Percentiles rank a stretch among this genome's conserved stretches.
Conservation (phyloP, 202 grass and related monocot species). For the Hordeum pubiflorum region DNA sequence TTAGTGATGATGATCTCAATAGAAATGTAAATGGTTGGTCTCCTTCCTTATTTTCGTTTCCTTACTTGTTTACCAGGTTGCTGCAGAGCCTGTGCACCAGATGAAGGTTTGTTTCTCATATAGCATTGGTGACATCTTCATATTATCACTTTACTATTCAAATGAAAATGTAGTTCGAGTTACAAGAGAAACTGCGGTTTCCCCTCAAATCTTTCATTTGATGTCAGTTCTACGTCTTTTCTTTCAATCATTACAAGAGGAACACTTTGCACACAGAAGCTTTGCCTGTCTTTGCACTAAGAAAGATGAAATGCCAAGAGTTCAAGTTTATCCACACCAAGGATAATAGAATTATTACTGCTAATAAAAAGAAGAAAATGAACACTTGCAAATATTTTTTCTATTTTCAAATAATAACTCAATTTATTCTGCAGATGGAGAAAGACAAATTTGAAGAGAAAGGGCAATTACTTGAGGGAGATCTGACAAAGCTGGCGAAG, state of each 20-base stretch:
- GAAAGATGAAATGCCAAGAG: background rate
- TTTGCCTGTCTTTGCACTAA: background rate
- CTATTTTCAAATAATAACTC: background rate
- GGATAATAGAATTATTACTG: background rate
- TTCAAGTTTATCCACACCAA: background rate
- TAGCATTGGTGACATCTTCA: background rate
- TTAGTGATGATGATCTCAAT: constrained; percentile 1
- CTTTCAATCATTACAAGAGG: background rate
- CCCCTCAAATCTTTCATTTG: background rate
- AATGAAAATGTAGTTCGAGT: background rate
- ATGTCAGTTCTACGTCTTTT: background rate
- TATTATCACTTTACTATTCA: background rate
- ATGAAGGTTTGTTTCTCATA: constrained; percentile 41
- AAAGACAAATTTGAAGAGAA: constrained; percentile 43
- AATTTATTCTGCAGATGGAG: constrained; percentile 30
- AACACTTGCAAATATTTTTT: background rate
- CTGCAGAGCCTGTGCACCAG: constrained; percentile 20
- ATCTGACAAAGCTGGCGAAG: constrained; percentile 33
- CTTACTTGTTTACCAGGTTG: constrained; percentile 31
- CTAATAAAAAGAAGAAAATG: background rate
- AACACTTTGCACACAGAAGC: background rate
- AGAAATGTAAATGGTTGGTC: background rate
- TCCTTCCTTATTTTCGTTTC: background rate
- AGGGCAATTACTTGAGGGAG: constrained; percentile 14
- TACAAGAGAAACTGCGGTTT: background rate